Evolutionary conservation across 164 flowering plant species (phyloP).

Genomic region (Sedum album): DNA sequence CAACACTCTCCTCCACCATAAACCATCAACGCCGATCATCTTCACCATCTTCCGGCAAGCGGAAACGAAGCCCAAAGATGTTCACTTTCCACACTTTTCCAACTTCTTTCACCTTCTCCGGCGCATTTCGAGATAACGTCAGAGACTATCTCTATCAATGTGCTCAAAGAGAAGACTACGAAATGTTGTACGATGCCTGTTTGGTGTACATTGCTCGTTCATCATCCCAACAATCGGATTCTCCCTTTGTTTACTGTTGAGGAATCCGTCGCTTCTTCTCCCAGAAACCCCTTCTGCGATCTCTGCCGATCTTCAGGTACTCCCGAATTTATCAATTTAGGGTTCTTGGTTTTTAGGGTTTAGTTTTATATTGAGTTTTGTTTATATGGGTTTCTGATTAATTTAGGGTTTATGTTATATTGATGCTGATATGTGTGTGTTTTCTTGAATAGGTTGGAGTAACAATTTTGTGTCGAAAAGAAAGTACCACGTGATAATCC

Average conservation of each 20-base stretch:
- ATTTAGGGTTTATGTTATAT: not conserved
- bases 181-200: slow-evolving; percentile 39
- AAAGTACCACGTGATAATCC: slow-evolving; percentile 71
- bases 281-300: slow-evolving; percentile 49
- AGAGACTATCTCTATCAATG: slow-evolving; percentile 50
- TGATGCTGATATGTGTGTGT: not conserved
- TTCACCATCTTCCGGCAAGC: slow-evolving; percentile 26
- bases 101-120: slow-evolving; percentile 39
- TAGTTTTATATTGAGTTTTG: not conserved
- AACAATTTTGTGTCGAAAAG: slow-evolving; percentile 63
- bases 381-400: not conserved
- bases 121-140: slow-evolving; percentile 64
- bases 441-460: slow-evolving; percentile 63
- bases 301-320: slow-evolving; percentile 67
- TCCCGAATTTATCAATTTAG: not conserved
- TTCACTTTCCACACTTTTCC: slow-evolving; percentile 46
- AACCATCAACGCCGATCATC: not conserved
- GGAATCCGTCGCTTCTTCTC: slow-evolving; percentile 41
- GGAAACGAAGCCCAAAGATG: slow-evolving; percentile 32
- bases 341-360: not conserved
- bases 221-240: slow-evolving; percentile 37
- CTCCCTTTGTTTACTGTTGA: slow-evolving; percentile 70
- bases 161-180: slow-evolving; percentile 40
- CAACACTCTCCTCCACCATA: not conserved
- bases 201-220: slow-evolving; percentile 59